A percentile compares a stretch with the other conserved stretches of the same genome.
Conservation (phyloP, 1,284 basidiomycete genomes). For the Trametes versicolor region DNA sequence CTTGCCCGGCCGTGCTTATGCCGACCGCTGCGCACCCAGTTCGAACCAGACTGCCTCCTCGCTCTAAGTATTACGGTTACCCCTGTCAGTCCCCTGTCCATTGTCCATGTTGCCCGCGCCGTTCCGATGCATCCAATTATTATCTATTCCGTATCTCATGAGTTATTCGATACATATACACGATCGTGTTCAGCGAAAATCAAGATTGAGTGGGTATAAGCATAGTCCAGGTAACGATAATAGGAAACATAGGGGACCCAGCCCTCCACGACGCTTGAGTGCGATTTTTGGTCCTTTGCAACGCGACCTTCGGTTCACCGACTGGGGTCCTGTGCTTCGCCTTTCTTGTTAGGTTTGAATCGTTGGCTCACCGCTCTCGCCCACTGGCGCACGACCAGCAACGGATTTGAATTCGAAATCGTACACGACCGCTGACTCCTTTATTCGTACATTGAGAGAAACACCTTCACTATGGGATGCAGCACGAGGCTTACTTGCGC, state of each 20-base stretch:
- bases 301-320: no score
- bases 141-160: constrained; percentile 24
- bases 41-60: background rate
- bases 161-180: constrained; percentile 30
- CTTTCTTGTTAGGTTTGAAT: no score
- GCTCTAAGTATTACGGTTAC: background rate
- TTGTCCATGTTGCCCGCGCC: background rate
- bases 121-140: background rate
- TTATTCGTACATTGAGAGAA: no score
- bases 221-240: no score
- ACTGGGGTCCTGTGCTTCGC: no score
- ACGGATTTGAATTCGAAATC: background rate
- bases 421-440: background rate
- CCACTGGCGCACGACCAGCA: background rate
- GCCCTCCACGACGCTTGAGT: no score
- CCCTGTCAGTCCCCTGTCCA: constrained; percentile 2
- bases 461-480: constrained; percentile 9
- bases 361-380: no score
- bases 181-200: constrained; percentile 2
- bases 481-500: constrained; percentile 1
- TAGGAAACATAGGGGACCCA: no score
- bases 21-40: background rate
- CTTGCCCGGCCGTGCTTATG: constrained; percentile 8
- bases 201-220: no score
- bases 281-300: no score